phyloP scores from a whole-genome alignment of 2,329 filamentous ascomycete genomes.

The Trichoderma atroviride region DNA sequence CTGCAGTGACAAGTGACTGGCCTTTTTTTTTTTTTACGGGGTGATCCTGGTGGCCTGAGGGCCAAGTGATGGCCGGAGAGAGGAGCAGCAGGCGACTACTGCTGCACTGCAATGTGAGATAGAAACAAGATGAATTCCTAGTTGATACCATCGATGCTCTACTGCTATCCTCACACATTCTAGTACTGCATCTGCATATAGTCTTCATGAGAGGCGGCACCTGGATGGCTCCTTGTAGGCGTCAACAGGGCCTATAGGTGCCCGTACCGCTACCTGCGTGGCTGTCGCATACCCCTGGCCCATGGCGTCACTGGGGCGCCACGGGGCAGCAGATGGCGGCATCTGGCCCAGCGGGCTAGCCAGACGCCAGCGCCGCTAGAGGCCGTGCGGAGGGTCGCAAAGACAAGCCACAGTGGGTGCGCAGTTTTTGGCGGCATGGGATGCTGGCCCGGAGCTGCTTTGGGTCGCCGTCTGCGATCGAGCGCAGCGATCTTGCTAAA shows the following conservation, averaged over 20 bases:
- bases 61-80: not conserved
- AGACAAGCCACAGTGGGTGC: constrained; percentile 2
- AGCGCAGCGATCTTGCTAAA: constrained; percentile 11
- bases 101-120: not conserved
- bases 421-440: not conserved
- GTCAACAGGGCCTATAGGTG: not conserved
- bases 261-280: not conserved
- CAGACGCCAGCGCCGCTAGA: not conserved
- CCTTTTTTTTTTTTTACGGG: not conserved
- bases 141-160: not conserved
- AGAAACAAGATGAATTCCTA: not conserved
- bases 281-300: constrained; percentile 29
- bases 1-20: constrained; percentile 1
- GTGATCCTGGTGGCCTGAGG: not conserved
- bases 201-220: not conserved
- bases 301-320: constrained; percentile 33
- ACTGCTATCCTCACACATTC: not conserved
- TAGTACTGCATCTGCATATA: too few relatives aligned
- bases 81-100: not conserved
- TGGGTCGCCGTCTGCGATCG: constrained; percentile 13
- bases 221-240: not conserved
- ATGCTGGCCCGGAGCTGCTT: not conserved
- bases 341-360: constrained; percentile 12
- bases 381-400: constrained; percentile 14
- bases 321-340: constrained; percentile 24